These are phyloP conservation scores for Malus orientalis DNA, from an alignment of 306 rosid species.

Conservation along the genomic window DNA sequence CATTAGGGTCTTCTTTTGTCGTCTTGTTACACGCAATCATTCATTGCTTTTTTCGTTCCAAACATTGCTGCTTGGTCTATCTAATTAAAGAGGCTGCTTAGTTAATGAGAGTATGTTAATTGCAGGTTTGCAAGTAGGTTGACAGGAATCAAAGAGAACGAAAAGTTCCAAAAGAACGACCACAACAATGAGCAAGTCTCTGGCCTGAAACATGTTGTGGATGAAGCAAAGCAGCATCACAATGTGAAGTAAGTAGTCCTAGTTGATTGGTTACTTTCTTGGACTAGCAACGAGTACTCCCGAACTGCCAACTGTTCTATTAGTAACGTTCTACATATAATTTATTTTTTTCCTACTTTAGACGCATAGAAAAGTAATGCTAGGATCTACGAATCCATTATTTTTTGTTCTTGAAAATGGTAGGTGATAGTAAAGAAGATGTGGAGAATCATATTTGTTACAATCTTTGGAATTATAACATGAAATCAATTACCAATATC, in stretches of 20 bases:
- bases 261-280: background rate
- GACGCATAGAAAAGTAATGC: background rate
- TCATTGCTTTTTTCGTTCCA: too few species aligned
- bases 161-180: slow-evolving; percentile 63
- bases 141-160: slow-evolving; percentile 84
- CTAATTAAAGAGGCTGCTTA: background rate
- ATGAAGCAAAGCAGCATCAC: slow-evolving; percentile 70
- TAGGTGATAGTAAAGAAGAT: background rate
- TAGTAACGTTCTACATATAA: background rate
- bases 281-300: background rate
- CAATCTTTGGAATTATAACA: background rate
- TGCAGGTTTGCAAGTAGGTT: slow-evolving; percentile 83
- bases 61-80: too few species aligned
- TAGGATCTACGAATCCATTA: background rate
- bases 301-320: background rate
- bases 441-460: background rate
- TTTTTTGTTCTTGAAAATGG: background rate
- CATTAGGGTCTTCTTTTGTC: too few species aligned
- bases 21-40: too few species aligned
- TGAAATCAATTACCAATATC: background rate
- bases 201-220: slow-evolving; percentile 81
- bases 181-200: slow-evolving; percentile 37
- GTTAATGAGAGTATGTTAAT: slow-evolving; percentile 6
- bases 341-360: background rate
- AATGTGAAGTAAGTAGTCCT: slow-evolving; percentile 66